A percentile compares a stretch with the other conserved stretches of the same genome.
Evolutionary conservation across 352 stramenopile species (phyloP).

Genomic region (Pythium sukuiense): DNA sequence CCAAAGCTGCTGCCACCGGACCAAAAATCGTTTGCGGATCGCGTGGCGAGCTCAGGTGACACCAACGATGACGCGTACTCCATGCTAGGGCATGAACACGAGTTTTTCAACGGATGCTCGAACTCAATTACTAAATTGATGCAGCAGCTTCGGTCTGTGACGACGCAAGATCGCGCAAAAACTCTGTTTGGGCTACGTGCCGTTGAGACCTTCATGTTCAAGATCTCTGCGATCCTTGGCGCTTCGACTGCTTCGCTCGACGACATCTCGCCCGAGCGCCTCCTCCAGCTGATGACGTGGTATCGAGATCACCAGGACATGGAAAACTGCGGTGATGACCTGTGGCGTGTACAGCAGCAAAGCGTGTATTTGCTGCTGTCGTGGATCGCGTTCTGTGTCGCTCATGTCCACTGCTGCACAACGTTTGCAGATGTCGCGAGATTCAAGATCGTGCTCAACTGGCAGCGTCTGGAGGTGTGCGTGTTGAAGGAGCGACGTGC

Average conservation of each 20-base stretch:
- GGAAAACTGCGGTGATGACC: constrained; percentile 3
- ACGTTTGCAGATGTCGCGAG: not conserved
- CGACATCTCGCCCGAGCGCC: not conserved
- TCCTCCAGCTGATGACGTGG: constrained; percentile 12
- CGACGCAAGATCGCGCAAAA: not conserved
- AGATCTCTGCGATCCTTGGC: not conserved
- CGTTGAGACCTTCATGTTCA: constrained; percentile 5
- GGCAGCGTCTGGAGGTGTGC: constrained; percentile 1
- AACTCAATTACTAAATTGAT: not conserved
- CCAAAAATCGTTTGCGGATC: constrained; percentile 4
- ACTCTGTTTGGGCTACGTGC: not conserved
- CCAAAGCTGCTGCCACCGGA: constrained; percentile 4
- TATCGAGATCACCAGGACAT: not conserved
- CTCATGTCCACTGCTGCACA: not conserved
- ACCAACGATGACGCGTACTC: not conserved
- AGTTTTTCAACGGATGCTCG: not conserved
- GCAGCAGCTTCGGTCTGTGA: not conserved
- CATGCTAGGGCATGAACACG: not conserved
- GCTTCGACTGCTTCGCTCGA: not conserved
- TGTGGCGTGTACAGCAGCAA: constrained; percentile 13
- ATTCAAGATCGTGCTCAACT: constrained; percentile 3
- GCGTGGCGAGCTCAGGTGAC: not conserved
- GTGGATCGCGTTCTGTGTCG: not conserved
- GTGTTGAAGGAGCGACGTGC: not conserved
- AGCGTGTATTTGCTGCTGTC: constrained; percentile 10